Conservation (phyloP, 108 stramenopile species). For the Pseudonitzschia multiseries region DNA sequence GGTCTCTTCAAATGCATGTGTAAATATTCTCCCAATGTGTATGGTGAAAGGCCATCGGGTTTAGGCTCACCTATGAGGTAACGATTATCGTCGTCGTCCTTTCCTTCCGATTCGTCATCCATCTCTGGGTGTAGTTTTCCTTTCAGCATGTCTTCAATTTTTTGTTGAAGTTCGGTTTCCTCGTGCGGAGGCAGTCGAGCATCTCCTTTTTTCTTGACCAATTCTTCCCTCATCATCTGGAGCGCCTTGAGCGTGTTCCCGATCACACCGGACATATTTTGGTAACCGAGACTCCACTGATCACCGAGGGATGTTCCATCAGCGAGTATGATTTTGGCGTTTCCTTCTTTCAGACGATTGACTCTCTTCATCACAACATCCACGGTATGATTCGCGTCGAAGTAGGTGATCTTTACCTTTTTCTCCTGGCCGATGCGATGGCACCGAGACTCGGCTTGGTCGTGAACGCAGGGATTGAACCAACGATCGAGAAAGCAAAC, state of each 20-base stretch:
- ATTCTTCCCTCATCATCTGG: background rate
- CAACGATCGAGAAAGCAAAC: constrained; percentile 43
- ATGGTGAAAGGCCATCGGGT: too few relatives aligned
- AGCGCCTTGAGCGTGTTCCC: constrained; percentile 7
- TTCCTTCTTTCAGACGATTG: constrained; percentile 37
- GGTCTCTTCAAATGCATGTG: too few relatives aligned
- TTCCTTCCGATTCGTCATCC: background rate
- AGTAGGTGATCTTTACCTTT: constrained; percentile 38
- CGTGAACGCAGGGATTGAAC: constrained; percentile 10
- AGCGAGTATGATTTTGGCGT: constrained; percentile 39
- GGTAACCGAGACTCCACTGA: constrained; percentile 20
- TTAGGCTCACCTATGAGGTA: too few relatives aligned
- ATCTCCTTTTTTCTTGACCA: background rate
- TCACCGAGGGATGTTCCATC: constrained; percentile 40
- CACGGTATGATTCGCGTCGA: constrained; percentile 34
- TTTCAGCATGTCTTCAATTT: background rate
- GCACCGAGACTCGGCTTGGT: constrained; percentile 54
- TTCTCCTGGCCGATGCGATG: constrained; percentile 63
- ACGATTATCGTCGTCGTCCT: background rate
- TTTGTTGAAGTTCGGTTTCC: background rate
- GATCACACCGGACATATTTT: constrained; percentile 38
- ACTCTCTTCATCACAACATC: constrained; percentile 48
- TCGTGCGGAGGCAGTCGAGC: background rate
- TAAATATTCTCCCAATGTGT: too few relatives aligned
- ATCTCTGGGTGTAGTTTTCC: background rate